Percentiles rank a stretch among this genome's conserved stretches.
Evolutionary conservation across 495 filamentous ascomycete species (phyloP).

Genomic region (Tuber calosporum): DNA sequence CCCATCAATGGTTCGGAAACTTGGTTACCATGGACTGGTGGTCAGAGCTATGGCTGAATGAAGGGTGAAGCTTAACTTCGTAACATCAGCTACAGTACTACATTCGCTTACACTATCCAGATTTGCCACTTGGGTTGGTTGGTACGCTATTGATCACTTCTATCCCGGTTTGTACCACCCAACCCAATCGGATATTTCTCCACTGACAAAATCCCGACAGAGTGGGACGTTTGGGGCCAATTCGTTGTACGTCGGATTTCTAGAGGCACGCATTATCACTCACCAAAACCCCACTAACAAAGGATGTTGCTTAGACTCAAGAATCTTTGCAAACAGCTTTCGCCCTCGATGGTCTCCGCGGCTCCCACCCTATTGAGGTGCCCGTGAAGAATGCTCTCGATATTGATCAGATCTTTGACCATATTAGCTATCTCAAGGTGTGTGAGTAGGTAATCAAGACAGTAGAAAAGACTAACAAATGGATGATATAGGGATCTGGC

Average conservation of each 20-base stretch:
- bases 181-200: not conserved
- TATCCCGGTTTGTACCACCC: slow-evolving; percentile 56
- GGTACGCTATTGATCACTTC: slow-evolving; percentile 83
- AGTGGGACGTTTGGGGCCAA: slow-evolving; percentile 92
- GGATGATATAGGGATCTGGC: slow-evolving; percentile 57
- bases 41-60: slow-evolving; percentile 95
- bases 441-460: slow-evolving; percentile 58
- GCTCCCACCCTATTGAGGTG: slow-evolving; percentile 91
- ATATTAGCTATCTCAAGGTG: slow-evolving; percentile 92
- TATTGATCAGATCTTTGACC: slow-evolving; percentile 93
- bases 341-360: slow-evolving; percentile 74
- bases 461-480: not conserved
- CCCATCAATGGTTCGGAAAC: slow-evolving; percentile 98
- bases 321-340: slow-evolving; percentile 89
- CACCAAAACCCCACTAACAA: slow-evolving; percentile 32
- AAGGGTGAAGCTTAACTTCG: slow-evolving; percentile 45
- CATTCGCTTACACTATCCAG: slow-evolving; percentile 37
- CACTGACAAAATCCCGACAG: slow-evolving; percentile 43
- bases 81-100: not conserved
- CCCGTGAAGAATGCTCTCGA: slow-evolving; percentile 82
- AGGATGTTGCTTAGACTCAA: slow-evolving; percentile 48
- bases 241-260: slow-evolving; percentile 65
- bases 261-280: slow-evolving; percentile 52
- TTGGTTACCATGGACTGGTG: slow-evolving; percentile 86
- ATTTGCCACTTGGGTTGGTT: slow-evolving; percentile 97